These are phyloP conservation scores for Phytophthora kernoviae DNA, from an alignment of 352 stramenopile species.

Conservation along the genomic window DNA sequence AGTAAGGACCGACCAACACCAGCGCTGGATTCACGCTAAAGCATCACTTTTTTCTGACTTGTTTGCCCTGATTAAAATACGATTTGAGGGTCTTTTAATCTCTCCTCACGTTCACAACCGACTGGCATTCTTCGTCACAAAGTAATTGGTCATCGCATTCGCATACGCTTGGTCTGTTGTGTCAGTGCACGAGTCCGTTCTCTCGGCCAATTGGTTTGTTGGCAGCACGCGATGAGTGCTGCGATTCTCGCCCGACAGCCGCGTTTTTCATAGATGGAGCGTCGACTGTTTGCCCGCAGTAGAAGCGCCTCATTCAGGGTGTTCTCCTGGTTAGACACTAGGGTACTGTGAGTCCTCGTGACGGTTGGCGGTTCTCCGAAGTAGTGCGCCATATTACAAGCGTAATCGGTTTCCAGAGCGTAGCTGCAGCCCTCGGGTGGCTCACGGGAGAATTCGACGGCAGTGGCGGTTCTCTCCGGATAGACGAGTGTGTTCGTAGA, in stretches of 20 bases:
- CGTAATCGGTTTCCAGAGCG: conserved; percentile 37
- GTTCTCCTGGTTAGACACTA: background rate
- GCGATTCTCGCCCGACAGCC: conserved; percentile 62
- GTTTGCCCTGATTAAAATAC: too few relatives aligned
- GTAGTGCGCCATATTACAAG: conserved; percentile 4
- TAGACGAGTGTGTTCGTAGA: conserved; percentile 50
- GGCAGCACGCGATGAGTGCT: conserved; percentile 40
- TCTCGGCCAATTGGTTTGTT: conserved; percentile 41
- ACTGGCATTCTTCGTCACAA: conserved; percentile 39
- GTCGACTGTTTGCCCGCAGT: conserved; percentile 25
- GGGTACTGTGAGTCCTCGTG: background rate
- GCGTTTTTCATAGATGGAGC: conserved; percentile 64
- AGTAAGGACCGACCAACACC: too few relatives aligned
- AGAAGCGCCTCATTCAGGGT: conserved; percentile 27
- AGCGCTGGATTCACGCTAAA: too few relatives aligned
- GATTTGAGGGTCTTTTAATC: too few relatives aligned
- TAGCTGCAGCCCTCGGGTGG: conserved; percentile 34
- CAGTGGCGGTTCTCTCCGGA: conserved; percentile 44
- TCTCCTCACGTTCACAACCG: conserved; percentile 36
- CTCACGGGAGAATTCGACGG: conserved; percentile 35
- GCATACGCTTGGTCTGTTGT: conserved; percentile 50
- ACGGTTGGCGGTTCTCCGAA: background rate
- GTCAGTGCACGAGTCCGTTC: conserved; percentile 48
- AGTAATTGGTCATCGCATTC: conserved; percentile 49
- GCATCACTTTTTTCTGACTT: too few relatives aligned